Evolutionary conservation across 805 yeast genomes (phyloP).

Genomic region (Yarrowia sp.): DNA sequence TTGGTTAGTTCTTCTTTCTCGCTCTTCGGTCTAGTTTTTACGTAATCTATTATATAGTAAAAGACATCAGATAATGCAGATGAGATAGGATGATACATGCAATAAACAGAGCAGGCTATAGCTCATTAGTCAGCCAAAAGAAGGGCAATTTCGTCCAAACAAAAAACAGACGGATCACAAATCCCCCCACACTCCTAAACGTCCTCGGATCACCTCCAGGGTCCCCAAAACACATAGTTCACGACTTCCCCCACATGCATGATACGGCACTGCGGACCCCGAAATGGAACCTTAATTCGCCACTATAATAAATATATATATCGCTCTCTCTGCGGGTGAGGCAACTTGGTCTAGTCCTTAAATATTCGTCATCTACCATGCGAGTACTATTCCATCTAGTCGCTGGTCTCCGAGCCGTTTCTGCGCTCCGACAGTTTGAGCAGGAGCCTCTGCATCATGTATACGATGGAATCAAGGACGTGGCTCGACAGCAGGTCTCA

Average conservation of each 20-base stretch:
- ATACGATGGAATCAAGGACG: slow-evolving; percentile 14
- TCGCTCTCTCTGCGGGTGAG: too few relatives aligned
- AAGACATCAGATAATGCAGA: neutral
- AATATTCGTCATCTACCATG: neutral
- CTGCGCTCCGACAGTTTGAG: slow-evolving; percentile 6
- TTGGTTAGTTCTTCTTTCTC: too few relatives aligned
- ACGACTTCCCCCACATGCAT: neutral
- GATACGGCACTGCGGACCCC: slow-evolving; percentile 24
- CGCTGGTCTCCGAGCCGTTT: neutral
- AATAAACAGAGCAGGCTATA: too few relatives aligned
- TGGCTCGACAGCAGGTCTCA: slow-evolving; percentile 26
- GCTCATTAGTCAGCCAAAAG: too few relatives aligned
- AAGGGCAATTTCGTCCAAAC: too few relatives aligned
- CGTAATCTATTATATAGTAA: too few relatives aligned
- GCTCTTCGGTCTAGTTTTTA: too few relatives aligned
- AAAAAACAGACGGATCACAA: too few relatives aligned
- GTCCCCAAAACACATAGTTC: neutral
- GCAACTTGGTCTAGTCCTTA: too few relatives aligned
- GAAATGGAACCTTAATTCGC: neutral
- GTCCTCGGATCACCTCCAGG: neutral
- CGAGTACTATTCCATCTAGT: neutral
- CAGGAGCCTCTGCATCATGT: neutral
- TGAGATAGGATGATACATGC: too few relatives aligned
- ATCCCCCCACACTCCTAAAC: too few relatives aligned
- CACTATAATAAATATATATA: neutral